Evolutionary conservation across 2,329 filamentous ascomycete genomes (phyloP), one percentile per base, ranked within the genome.

Genomic region (Chalaropsis ovoidea): DNA sequence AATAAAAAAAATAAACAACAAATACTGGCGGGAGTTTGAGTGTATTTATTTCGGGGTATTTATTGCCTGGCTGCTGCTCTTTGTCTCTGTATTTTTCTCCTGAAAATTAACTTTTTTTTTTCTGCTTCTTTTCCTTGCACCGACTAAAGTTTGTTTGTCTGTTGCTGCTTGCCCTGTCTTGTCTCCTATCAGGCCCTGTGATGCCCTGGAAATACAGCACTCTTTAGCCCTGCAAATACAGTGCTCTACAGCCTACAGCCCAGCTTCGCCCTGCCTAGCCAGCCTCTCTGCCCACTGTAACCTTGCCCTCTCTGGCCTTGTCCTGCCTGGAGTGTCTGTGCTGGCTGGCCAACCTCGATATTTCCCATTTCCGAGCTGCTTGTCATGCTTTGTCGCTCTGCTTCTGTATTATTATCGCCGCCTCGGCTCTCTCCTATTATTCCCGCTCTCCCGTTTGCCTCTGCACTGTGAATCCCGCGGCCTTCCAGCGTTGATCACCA

Each of bases 401-500:
- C 8, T n/a, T 47, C 43, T 47, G 43, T 47, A 47, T 47, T 47
- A 39, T 39, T 39, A 39, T 39, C 35, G 8, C 35, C 35, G 35
- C 35, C 35, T 39, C 35, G 8, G 8, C 35, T 5, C 35, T 39
- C 8, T 39, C 35, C 35, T 47, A 6, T n/a, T 47, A 39, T 35
- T 17, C 17, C 27, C 6, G 31, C 15, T n/a, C 27, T 11, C 27
- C 31, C 54, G 8, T n/a, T 15, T 39, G 7, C 17, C 24, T 39
- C 54, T 3, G 31, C n/a, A 35, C 54, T 39, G 15, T 58, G 27
- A 39, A 39, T 10, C 27, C 24, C 2, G n/a, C 54, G 31, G 60
- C 41, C 19, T 43, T 62, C 19, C 41, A 62, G 54, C 61, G 63
- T 67, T 62, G 54, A 49, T 64, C 66, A 65, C 61, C 63, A 62